Conservation (phyloP, 805 yeast species). For the Yarrowia sp. region DNA sequence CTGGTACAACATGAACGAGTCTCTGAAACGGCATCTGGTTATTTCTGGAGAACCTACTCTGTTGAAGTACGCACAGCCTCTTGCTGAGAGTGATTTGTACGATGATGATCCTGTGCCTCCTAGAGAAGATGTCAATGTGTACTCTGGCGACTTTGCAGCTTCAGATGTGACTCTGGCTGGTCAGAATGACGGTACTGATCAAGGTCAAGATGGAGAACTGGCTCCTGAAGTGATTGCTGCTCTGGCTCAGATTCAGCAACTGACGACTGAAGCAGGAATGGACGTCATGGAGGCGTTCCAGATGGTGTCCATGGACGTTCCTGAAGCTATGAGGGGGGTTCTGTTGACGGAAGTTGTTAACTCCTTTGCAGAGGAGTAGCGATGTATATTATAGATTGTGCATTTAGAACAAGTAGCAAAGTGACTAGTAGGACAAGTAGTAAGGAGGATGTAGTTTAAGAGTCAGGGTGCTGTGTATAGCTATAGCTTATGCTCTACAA, state of each 20-base stretch:
- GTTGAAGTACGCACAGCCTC: conserved; percentile 14
- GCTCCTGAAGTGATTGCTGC: conserved; percentile 14
- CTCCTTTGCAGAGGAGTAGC: not conserved
- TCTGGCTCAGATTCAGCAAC: conserved; percentile 7
- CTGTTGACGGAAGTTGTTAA: not conserved
- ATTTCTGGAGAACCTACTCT: conserved; percentile 21
- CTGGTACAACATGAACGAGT: conserved; percentile 7
- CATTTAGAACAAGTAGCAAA: too few relatives aligned
- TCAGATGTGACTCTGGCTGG: conserved; percentile 10
- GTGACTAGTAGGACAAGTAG: too few relatives aligned
- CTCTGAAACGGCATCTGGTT: conserved; percentile 17
- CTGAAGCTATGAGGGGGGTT: not conserved
- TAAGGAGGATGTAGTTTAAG: too few relatives aligned
- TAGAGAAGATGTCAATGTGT: not conserved
- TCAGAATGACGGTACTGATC: conserved; percentile 10
- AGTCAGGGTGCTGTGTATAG: not conserved
- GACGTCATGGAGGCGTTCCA: conserved; percentile 19
- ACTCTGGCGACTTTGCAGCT: conserved; percentile 9
- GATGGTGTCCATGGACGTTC: conserved; percentile 9
- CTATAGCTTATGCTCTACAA: too few relatives aligned
- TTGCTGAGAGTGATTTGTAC: conserved; percentile 6
- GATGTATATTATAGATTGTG: too few relatives aligned
- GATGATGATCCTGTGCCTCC: conserved; percentile 24
- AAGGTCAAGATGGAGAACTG: not conserved
- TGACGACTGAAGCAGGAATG: conserved; percentile 3